phyloP scores from a whole-genome alignment of 2,329 filamentous ascomycete species.

The Epichloe glyceriae region DNA sequence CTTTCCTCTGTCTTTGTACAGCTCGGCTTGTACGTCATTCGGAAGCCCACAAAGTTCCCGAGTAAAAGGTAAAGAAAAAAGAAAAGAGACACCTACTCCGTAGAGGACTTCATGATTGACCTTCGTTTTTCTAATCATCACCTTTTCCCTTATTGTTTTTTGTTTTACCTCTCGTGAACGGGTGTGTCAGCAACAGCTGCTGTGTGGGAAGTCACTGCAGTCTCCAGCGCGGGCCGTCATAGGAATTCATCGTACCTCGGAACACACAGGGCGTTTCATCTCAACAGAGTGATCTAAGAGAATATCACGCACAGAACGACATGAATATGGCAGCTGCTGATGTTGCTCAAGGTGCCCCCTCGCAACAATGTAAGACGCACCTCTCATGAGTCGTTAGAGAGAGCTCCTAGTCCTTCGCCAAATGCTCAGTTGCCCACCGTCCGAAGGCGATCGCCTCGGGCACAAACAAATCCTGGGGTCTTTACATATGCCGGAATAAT shows the following conservation, averaged over 20 bases:
- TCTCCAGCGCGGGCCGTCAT: background rate
- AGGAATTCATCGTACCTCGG: too few relatives aligned
- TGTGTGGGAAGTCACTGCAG: background rate
- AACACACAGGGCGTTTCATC: background rate
- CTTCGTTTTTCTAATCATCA: too few relatives aligned
- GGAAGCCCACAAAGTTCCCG: too few relatives aligned
- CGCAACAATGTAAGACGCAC: background rate
- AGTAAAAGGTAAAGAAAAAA: background rate
- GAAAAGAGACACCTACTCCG: background rate
- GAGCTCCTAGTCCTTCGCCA: too few relatives aligned
- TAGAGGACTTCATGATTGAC: too few relatives aligned
- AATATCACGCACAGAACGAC: background rate
- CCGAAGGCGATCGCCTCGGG: too few relatives aligned
- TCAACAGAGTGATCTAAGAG: background rate
- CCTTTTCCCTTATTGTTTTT: too few relatives aligned
- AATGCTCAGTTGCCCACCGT: too few relatives aligned
- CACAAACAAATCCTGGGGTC: too few relatives aligned
- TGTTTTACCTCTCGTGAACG: background rate
- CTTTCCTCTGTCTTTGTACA: background rate
- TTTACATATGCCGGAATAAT: too few relatives aligned
- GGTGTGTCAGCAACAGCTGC: background rate
- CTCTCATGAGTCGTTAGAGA: background rate
- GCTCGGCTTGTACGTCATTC: background rate
- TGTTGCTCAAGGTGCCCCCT: background rate
- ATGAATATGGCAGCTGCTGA: conserved; percentile 1